A percentile compares a stretch with the other conserved stretches of the same genome.
Evolutionary conservation across 169 alveolate genomes (phyloP).

Genomic region (Condylostoma magnum): DNA sequence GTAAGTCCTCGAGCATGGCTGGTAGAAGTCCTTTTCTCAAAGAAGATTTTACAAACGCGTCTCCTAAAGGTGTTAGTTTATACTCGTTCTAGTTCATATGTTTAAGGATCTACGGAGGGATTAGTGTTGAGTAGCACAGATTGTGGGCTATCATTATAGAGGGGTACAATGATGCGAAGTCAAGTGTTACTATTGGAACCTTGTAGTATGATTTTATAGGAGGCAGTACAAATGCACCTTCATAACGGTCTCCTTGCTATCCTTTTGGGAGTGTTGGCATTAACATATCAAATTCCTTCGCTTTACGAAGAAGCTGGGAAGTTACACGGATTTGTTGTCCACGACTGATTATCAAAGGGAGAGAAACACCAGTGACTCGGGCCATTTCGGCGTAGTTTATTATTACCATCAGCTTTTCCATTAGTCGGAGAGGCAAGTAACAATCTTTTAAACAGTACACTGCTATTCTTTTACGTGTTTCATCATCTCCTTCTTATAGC

Average conservation of each 20-base stretch:
- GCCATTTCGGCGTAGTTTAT: conserved; percentile 99
- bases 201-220: conserved; percentile 95
- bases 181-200: conserved; percentile 98
- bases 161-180: conserved; percentile 99
- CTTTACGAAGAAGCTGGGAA: conserved; percentile 92
- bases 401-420: conserved; percentile 94
- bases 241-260: conserved; percentile 79
- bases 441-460: conserved; percentile 99
- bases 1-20: conserved; percentile 94
- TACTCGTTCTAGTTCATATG: neutral
- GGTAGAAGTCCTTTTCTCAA: conserved; percentile 95
- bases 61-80: neutral
- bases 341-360: conserved; percentile 73
- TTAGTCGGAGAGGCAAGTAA: conserved; percentile 93
- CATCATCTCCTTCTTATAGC: conserved; percentile 91
- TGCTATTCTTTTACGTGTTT: conserved; percentile 97
- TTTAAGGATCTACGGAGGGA: neutral
- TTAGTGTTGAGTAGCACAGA: conserved; percentile 95
- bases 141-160: conserved; percentile 99
- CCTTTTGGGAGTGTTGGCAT: conserved; percentile 84
- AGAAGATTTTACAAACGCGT: conserved; percentile 10
- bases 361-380: conserved; percentile 99
- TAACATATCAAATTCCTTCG: conserved; percentile 84
- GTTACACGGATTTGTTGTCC: conserved; percentile 99
- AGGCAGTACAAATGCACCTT: conserved; percentile 96